These are phyloP conservation scores for Lipomyces kockii DNA, from an alignment of 805 yeast genomes.

Conservation along the genomic window DNA sequence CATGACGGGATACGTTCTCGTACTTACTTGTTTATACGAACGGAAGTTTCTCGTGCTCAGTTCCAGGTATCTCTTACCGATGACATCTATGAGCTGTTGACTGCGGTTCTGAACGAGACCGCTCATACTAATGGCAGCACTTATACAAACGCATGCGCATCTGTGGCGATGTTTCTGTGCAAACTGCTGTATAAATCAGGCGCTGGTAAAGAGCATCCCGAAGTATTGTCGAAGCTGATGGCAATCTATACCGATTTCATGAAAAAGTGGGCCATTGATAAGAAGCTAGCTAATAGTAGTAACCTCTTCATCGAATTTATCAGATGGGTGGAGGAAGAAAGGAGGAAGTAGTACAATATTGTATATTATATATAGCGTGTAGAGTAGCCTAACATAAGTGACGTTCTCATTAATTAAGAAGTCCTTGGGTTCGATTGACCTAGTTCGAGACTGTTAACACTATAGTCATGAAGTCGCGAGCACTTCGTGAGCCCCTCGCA, in stretches of 20 bases:
- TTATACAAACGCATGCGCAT: slow-evolving; percentile 6
- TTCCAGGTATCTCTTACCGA: not conserved
- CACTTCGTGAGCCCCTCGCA: too few relatives aligned
- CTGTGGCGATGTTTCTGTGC: slow-evolving; percentile 4
- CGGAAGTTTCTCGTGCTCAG: not conserved
- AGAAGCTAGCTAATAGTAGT: slow-evolving; percentile 11
- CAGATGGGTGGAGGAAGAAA: slow-evolving; percentile 23
- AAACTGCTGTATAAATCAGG: not conserved
- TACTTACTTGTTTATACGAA: not conserved
- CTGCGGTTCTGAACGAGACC: not conserved
- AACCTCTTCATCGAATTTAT: slow-evolving; percentile 17
- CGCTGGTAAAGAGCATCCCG: not conserved
- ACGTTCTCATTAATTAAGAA: too few relatives aligned
- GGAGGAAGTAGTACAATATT: slow-evolving; percentile 6
- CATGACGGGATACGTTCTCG: not conserved
- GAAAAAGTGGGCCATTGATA: slow-evolving; percentile 22
- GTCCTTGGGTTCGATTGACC: too few relatives aligned
- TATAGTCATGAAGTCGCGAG: too few relatives aligned
- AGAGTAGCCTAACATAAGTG: not conserved
- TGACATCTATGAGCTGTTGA: not conserved
- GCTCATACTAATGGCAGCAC: slow-evolving; percentile 20
- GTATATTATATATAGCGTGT: not conserved
- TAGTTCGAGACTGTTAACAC: too few relatives aligned
- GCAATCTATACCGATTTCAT: slow-evolving; percentile 13
- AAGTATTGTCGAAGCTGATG: slow-evolving; percentile 7